Percentiles rank a stretch among this genome's conserved stretches.
These are phyloP conservation scores for Arabis hirsuta DNA, from an alignment of 345 rosid genomes.

Conservation along the genomic window DNA sequence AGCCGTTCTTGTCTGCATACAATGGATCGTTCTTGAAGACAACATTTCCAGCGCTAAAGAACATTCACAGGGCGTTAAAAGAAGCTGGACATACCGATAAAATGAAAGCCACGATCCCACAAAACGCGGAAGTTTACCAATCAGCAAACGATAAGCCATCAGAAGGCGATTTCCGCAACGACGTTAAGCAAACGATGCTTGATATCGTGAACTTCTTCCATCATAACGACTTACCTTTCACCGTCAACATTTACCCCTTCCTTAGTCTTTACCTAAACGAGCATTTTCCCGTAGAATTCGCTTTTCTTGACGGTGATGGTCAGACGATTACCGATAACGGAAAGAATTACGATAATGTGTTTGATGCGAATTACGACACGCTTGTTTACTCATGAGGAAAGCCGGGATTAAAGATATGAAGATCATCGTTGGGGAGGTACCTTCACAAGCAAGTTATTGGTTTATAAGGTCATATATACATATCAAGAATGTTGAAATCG, in stretches of 20 bases:
- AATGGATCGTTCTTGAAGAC: constrained; percentile 52
- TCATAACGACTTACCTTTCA: constrained; percentile 58
- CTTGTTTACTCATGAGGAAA: constrained; percentile 66
- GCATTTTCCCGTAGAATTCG: constrained; percentile 66
- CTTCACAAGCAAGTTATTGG: constrained; percentile 21
- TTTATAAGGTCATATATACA: background rate
- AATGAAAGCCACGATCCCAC: constrained; percentile 68
- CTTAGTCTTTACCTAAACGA: constrained; percentile 66
- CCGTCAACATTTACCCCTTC: constrained; percentile 90
- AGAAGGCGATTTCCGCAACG: constrained; percentile 59
- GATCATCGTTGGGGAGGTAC: constrained; percentile 75
- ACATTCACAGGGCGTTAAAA: constrained; percentile 71
- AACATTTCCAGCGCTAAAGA: constrained; percentile 65
- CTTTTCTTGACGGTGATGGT: constrained; percentile 57
- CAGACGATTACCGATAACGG: constrained; percentile 46
- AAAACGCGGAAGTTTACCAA: constrained; percentile 82
- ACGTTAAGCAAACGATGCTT: constrained; percentile 51
- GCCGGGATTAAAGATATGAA: constrained; percentile 51
- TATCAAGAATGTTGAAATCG: background rate
- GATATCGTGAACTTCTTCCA: constrained; percentile 52
- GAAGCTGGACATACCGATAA: constrained; percentile 57
- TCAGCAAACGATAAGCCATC: constrained; percentile 65
- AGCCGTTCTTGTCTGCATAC: constrained; percentile 77
- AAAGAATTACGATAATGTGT: constrained; percentile 60
- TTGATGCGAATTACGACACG: constrained; percentile 89